These are phyloP conservation scores for Plenodomus lindquistii DNA, from an alignment of 2,329 filamentous ascomycete species.

Conservation along the genomic window DNA sequence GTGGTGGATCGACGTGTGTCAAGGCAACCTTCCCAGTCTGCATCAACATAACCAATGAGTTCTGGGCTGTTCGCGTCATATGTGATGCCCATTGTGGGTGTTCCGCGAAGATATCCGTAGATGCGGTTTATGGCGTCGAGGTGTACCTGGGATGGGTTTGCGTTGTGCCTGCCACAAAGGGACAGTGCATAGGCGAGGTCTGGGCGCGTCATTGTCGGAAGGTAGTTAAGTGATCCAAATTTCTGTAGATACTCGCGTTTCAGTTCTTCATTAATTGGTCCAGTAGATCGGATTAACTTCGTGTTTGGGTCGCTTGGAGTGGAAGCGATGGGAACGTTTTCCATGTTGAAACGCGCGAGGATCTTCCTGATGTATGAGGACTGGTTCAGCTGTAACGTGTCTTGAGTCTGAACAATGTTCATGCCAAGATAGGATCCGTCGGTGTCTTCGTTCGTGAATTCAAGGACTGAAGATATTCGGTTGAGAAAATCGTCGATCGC, in stretches of 20 bases:
- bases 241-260: neutral
- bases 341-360: neutral
- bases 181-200: neutral
- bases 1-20: slow-evolving; percentile 5
- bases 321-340: neutral
- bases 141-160: neutral
- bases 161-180: neutral
- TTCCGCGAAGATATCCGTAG: neutral
- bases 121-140: neutral
- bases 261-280: neutral
- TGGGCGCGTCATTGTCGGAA: neutral
- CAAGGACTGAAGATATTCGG: neutral
- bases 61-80: neutral
- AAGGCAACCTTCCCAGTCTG: neutral
- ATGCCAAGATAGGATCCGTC: neutral
- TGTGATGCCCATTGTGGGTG: neutral
- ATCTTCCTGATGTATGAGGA: neutral
- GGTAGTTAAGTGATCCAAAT: neutral
- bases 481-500: neutral
- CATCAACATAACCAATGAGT: neutral
- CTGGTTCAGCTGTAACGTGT: neutral
- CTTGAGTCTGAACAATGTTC: neutral
- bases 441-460: neutral
- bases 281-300: neutral
- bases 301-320: neutral